Base-by-base conservation (phyloP, 352 stramenopile species). In the Globisporangium abappressorium region DNA sequence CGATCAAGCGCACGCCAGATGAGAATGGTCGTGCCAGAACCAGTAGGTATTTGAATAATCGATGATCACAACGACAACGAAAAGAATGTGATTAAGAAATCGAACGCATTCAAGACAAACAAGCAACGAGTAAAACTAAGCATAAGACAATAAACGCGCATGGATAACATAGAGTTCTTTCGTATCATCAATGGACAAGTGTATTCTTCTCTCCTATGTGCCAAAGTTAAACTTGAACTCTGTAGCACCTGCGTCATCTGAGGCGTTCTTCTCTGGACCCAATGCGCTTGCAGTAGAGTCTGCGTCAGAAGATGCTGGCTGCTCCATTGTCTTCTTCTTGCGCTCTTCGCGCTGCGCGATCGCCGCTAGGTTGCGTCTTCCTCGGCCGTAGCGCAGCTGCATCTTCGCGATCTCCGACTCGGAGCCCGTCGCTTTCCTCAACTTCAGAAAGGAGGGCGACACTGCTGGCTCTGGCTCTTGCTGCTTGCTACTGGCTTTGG, bases 331-430 rank as follows among this genome's bases (percentile, higher is more conserved):
- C 43, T 69, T 46, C 51, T 75, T 72, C 53, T 75, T 74, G 30
- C 80, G 78, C 51, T 77, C 74, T 49, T 84, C 72, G 14, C 80
- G 80, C 54, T 87, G 84, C 12, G 79, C 74, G 8, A 73, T 84
- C 0, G 84, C 84, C 2, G 72, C 66, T 49, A 87, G 59, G 49
- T 92, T 90, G 46, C 81, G 81, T 6, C 80, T 74, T 12, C 84
- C 84, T 11, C 79, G 75, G 22, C 84, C 84, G 57, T 92, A 92
- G 24, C 76, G 78, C 18, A 92, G 73, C 33, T 92, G 84, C 84
- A 92, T 92, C 68, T 84, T 85, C 24, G 80, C 77, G 41, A 90
- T 66, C 70, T 92, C 84, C 5, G 79, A 87, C 69, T 92, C 84
- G 51, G 75, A 84, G 54, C 79, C 83, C 49, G 77, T 86, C 8